Percentiles rank a stretch among this genome's conserved stretches.
Conservation (phyloP, 352 stramenopile genomes). For the Globisporangium nagaii region DNA sequence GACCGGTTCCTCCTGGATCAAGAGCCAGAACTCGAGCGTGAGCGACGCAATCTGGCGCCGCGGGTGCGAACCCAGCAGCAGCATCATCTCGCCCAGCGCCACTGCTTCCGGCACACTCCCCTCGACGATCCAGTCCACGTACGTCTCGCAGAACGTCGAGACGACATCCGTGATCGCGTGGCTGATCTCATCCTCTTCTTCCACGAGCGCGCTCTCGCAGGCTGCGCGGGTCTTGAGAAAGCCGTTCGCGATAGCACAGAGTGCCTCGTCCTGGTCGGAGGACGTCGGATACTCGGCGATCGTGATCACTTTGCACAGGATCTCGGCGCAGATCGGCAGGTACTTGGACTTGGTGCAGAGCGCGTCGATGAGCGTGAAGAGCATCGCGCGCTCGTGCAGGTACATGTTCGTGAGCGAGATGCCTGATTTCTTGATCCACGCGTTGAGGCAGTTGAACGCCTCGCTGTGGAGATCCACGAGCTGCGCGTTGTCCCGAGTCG, state of each 20-base stretch:
- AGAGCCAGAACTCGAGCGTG: constrained; percentile 69
- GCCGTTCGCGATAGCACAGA: constrained; percentile 32
- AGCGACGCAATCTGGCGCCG: constrained; percentile 69
- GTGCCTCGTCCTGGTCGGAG: constrained; percentile 32
- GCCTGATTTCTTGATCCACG: constrained; percentile 53
- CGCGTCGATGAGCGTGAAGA: constrained; percentile 38
- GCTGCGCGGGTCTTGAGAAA: constrained; percentile 40
- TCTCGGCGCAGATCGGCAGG: constrained; percentile 41
- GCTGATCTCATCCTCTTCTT: constrained; percentile 48
- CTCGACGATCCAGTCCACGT: constrained; percentile 63
- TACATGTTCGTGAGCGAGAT: constrained; percentile 50
- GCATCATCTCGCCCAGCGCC: constrained; percentile 48
- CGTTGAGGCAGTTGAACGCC: constrained; percentile 47
- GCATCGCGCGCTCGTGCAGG: constrained; percentile 28
- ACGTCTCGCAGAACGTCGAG: constrained; percentile 65
- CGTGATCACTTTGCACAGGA: constrained; percentile 51
- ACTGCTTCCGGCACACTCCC: constrained; percentile 29
- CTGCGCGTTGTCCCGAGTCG: constrained; percentile 21
- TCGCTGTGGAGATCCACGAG: constrained; percentile 40
- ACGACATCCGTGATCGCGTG: constrained; percentile 61
- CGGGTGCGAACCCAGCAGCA: constrained; percentile 45
- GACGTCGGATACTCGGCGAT: constrained; percentile 53
- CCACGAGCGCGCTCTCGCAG: constrained; percentile 41
- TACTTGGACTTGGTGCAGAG: constrained; percentile 44
- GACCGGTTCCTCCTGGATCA: constrained; percentile 68